phyloP scores from a whole-genome alignment of 805 yeast genomes.

The Blastobotrys peoriensis region DNA sequence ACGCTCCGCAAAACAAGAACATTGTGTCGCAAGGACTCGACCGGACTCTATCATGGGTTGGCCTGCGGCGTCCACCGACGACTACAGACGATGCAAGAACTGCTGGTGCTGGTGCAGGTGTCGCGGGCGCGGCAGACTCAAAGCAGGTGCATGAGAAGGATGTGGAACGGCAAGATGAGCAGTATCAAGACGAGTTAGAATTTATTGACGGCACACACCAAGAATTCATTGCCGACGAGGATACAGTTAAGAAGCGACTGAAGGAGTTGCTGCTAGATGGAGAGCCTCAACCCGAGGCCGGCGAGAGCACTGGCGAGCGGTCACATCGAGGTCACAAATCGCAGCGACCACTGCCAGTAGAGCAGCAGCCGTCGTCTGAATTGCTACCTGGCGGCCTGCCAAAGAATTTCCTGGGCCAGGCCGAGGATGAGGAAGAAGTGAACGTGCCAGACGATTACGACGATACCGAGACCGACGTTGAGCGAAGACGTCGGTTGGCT shows the following conservation, averaged over 20 bases:
- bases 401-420: constrained; percentile 21
- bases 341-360: constrained; percentile 4
- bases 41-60: constrained; percentile 51
- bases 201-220: constrained; percentile 19
- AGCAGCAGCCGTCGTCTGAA: background rate
- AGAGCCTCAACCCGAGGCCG: background rate
- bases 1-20: constrained; percentile 2
- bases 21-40: constrained; percentile 16
- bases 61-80: constrained; percentile 34
- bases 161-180: constrained; percentile 23
- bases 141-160: constrained; percentile 11
- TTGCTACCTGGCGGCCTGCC: constrained; percentile 4
- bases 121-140: constrained; percentile 7
- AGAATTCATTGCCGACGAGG: constrained; percentile 22
- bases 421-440: constrained; percentile 19
- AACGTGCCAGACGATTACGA: constrained; percentile 9
- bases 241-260: constrained; percentile 13
- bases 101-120: constrained; percentile 8
- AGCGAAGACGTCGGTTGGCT: constrained; percentile 52
- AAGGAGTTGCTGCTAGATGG: constrained; percentile 9
- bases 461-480: constrained; percentile 56
- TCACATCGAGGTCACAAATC: background rate
- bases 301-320: constrained; percentile 1
- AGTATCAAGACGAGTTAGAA: constrained; percentile 21
- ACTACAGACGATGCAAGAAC: constrained; percentile 25